Evolutionary conservation across 23 red algal species (phyloP), one percentile per base, ranked within the genome.

Genomic region (Gracilaria gracilis): DNA sequence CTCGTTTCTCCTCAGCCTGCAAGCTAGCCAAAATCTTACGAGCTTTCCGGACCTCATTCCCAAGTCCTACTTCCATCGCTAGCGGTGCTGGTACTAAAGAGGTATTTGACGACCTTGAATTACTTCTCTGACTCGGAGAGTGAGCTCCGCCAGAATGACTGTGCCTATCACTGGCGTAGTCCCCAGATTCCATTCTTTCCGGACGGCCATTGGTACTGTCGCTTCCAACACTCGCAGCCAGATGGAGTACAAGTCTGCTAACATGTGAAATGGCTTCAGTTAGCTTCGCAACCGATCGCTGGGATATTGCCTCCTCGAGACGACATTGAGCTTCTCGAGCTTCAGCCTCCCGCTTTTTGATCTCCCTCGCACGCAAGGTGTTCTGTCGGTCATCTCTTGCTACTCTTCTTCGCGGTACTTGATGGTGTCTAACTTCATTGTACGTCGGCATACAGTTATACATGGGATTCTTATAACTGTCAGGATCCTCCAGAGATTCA

Each of bases 261-360:
- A 91, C 97, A 61, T 94, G 91, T 0, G 88, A 81, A 84, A 98
- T 98, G 2, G 97, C 93, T 57, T 98, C 97, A 14, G 85, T 90
- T 17, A 98, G 78, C 39, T 88, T 92, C 5, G 93, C 23, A n/a
- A 94, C 86, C 15, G 97, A 98, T 61, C 91, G 64, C 75, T 89
- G 78, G 14, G 76, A 81, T 31, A 98, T 98, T 0, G 97, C 97
- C 23, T 98, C 97, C 23, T 93, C 88, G 17, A 98, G 34, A 32
- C 94, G 91, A 31, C 86, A 71, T 40, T 84, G 76, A 51, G 94
- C 97, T 27, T 96, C 93, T 31, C 53, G 88, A 1, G 97, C 97
- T 79, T 98, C 97, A 0, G 80, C 34, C 73, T 98, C 97, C 57
- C 94, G 75, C 46, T 90, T 79, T 21, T 85, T 85, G 8, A 84